Evolutionary conservation across 441 rosid species (phyloP).

Genomic region (Eutrema salsugineum): DNA sequence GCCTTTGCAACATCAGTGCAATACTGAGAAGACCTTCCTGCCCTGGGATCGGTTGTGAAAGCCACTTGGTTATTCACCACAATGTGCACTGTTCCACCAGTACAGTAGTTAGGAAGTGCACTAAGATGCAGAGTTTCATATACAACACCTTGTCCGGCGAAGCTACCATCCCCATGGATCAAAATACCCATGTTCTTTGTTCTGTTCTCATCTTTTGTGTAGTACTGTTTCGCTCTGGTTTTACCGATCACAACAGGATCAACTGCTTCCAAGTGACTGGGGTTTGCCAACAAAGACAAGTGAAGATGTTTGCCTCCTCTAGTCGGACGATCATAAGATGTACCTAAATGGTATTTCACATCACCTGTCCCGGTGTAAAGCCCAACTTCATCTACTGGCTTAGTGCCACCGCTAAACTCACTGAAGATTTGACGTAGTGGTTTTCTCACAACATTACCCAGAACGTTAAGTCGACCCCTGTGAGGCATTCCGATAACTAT

Average conservation of each 20-base stretch:
- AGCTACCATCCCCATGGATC: conserved; percentile 98
- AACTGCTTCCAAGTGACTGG: conserved; percentile 97
- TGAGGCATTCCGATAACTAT: conserved; percentile 97
- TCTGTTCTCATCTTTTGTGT: conserved; percentile 68
- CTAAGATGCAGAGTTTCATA: conserved; percentile 96
- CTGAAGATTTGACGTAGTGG: conserved; percentile 94
- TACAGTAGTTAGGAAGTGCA: conserved; percentile 85
- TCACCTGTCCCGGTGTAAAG: conserved; percentile 92
- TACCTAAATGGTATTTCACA: conserved; percentile 93
- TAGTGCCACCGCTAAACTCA: conserved; percentile 85
- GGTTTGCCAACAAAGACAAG: conserved; percentile 93
- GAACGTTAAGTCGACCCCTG: conserved; percentile 89
- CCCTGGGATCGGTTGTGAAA: conserved; percentile 90
- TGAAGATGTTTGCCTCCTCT: conserved; percentile 95
- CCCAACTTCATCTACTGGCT: conserved; percentile 87
- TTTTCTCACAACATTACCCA: conserved; percentile 92
- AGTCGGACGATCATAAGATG: conserved; percentile 95
- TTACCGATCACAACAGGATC: conserved; percentile 95
- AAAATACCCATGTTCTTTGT: conserved; percentile 79
- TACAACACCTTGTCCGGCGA: conserved; percentile 97
- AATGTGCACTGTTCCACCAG: conserved; percentile 96
- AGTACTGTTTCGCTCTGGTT: conserved; percentile 92
- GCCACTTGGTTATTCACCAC: conserved; percentile 99
- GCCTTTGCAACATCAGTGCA: conserved; percentile 99
- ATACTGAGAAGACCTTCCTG: conserved; percentile 91